phyloP scores from a whole-genome alignment of 1,139 yeast species.

The Geotrichum fermentans region DNA sequence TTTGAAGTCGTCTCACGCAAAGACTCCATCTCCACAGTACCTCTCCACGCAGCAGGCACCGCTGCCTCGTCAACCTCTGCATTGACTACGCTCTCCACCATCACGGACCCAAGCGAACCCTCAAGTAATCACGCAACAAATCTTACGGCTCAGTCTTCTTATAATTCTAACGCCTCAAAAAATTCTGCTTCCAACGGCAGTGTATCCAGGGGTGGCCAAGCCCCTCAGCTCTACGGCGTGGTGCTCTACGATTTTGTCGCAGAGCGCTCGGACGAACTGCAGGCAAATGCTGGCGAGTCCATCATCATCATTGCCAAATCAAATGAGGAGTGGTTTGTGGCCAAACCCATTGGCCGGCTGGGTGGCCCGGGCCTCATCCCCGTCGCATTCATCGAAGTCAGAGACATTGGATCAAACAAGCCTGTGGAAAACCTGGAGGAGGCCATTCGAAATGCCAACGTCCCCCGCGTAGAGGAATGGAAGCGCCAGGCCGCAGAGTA shows the following conservation, averaged over 20 bases:
- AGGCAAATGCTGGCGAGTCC: conserved; percentile 79
- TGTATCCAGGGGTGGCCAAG: conserved; percentile 15
- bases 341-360: conserved; percentile 87
- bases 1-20: conserved; percentile 72
- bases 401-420: conserved; percentile 65
- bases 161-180: conserved; percentile 1
- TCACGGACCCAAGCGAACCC: not conserved
- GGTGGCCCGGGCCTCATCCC: conserved; percentile 98
- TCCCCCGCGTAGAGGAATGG: conserved; percentile 96
- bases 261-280: conserved; percentile 83
- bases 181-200: conserved; percentile 3
- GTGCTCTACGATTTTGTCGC: conserved; percentile 82
- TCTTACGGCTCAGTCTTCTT: conserved; percentile 8
- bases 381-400: conserved; percentile 77
- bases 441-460: conserved; percentile 57
- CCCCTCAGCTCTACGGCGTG: conserved; percentile 52
- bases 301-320: conserved; percentile 93
- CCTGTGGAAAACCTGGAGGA: conserved; percentile 47
- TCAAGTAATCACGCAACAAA: conserved; percentile 7
- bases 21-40: conserved; percentile 43
- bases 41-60: conserved; percentile 25
- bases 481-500: conserved; percentile 84
- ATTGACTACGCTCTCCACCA: conserved; percentile 8
- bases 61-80: conserved; percentile 3
- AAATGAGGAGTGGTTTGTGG: conserved; percentile 95